Conservation (phyloP, 345 rosid species). For the Arabidopsis arenosa region DNA sequence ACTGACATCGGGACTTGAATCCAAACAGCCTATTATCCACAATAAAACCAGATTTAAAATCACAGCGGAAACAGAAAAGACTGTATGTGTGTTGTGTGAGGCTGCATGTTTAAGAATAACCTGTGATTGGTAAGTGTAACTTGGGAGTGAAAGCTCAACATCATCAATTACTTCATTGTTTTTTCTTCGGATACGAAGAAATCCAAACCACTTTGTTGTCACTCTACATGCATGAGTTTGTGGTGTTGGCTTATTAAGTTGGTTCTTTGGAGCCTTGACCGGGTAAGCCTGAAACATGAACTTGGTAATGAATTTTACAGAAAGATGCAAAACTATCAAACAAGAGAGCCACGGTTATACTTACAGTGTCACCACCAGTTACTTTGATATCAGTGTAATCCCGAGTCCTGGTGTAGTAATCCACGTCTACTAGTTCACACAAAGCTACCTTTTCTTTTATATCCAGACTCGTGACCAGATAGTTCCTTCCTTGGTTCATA, state of each 20-base stretch:
- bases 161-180: constrained; percentile 56
- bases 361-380: constrained; percentile 75
- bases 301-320: constrained; percentile 10
- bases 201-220: constrained; percentile 90
- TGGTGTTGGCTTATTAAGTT: constrained; percentile 66
- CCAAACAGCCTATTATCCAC: constrained; percentile 81
- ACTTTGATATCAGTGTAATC: constrained; percentile 82
- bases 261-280: constrained; percentile 50
- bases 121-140: constrained; percentile 81
- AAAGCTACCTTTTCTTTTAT: constrained; percentile 67
- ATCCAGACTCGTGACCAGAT: constrained; percentile 74
- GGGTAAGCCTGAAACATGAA: constrained; percentile 63
- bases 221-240: constrained; percentile 74
- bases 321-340: constrained; percentile 23
- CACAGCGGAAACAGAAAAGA: not conserved
- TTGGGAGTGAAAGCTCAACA: constrained; percentile 75
- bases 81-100: not conserved
- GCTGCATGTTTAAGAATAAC: constrained; percentile 44
- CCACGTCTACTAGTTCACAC: constrained; percentile 66
- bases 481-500: constrained; percentile 86
- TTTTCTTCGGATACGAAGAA: constrained; percentile 58
- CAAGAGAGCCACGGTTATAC: constrained; percentile 40
- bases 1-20: constrained; percentile 70
- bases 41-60: constrained; percentile 6
- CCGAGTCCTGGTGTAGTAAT: constrained; percentile 81